Conservation (phyloP, 1,284 basidiomycete genomes). For the Schizophyllum commune region DNA sequence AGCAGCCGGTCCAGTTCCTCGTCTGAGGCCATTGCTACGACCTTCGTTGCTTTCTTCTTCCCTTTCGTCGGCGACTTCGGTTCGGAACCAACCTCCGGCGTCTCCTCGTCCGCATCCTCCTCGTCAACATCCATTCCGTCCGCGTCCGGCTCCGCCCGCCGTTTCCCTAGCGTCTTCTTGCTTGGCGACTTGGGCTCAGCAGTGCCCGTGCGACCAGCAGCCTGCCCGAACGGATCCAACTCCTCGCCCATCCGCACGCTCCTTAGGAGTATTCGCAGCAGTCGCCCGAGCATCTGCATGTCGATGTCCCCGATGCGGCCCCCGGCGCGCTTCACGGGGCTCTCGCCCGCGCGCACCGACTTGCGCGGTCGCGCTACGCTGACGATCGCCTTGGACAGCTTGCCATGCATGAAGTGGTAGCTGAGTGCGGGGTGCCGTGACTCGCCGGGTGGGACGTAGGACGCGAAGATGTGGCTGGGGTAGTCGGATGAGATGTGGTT, state of each 20-base stretch:
- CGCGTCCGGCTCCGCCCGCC: slow-evolving; percentile 25
- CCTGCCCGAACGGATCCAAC: slow-evolving; percentile 54
- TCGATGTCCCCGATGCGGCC: slow-evolving; percentile 55
- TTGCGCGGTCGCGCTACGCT: slow-evolving; percentile 60
- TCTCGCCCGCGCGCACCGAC: slow-evolving; percentile 34
- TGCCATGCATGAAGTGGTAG: slow-evolving; percentile 45
- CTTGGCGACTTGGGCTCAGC: slow-evolving; percentile 28
- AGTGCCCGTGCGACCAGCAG: slow-evolving; percentile 1
- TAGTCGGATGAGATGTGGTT: no score
- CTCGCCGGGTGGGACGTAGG: slow-evolving; percentile 18
- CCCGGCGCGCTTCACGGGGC: slow-evolving; percentile 21
- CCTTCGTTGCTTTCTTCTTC: not conserved
- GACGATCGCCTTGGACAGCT: slow-evolving; percentile 59
- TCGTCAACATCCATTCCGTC: slow-evolving; percentile 16
- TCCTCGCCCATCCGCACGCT: slow-evolving; percentile 69
- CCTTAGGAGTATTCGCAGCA: slow-evolving; percentile 72
- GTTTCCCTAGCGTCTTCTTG: slow-evolving; percentile 30
- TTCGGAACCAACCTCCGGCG: slow-evolving; percentile 19
- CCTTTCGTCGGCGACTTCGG: slow-evolving; percentile 2
- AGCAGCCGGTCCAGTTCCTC: slow-evolving; percentile 45
- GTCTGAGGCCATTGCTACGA: slow-evolving; percentile 30
- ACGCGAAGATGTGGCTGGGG: slow-evolving; percentile 59
- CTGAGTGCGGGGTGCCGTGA: slow-evolving; percentile 47
- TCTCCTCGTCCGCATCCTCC: slow-evolving; percentile 20
- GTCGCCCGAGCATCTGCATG: slow-evolving; percentile 45